These are phyloP conservation scores for Exsudoporus floridanus DNA, from an alignment of 1,284 basidiomycete species.

Conservation along the genomic window DNA sequence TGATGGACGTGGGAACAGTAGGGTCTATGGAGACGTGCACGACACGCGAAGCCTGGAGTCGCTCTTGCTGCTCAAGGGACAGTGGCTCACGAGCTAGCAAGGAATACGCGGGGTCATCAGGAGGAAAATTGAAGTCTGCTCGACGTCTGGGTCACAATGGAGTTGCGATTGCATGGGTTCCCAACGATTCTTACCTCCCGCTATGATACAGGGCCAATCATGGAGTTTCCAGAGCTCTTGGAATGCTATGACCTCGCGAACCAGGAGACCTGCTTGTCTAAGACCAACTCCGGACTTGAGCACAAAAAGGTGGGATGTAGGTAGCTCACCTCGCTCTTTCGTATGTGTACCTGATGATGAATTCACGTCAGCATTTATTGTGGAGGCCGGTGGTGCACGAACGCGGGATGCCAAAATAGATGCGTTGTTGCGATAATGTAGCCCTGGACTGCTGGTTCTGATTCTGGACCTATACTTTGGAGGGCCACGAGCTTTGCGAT, in stretches of 20 bases:
- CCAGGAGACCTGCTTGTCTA: constrained; percentile 70
- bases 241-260: constrained; percentile 66
- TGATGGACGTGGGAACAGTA: constrained; percentile 37
- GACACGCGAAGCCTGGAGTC: constrained; percentile 67
- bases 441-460: constrained; percentile 43
- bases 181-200: constrained; percentile 61
- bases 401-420: constrained; percentile 94
- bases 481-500: constrained; percentile 77
- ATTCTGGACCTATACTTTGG: constrained; percentile 36
- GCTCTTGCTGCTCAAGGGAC: constrained; percentile 50
- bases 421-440: constrained; percentile 82
- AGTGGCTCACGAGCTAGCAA: constrained; percentile 69
- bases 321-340: constrained; percentile 74
- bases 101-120: constrained; percentile 83
- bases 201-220: constrained; percentile 77
- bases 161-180: neutral
- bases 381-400: constrained; percentile 26
- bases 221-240: constrained; percentile 46
- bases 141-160: constrained; percentile 4
- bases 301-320: neutral
- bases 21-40: constrained; percentile 82
- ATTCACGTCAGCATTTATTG: constrained; percentile 2
- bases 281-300: neutral
- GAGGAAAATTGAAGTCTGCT: constrained; percentile 90
- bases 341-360: constrained; percentile 67